Evolutionary conservation across 148 eudicot species (phyloP), one percentile per base, ranked within the genome.

Genomic region (Beta vulgaris): DNA sequence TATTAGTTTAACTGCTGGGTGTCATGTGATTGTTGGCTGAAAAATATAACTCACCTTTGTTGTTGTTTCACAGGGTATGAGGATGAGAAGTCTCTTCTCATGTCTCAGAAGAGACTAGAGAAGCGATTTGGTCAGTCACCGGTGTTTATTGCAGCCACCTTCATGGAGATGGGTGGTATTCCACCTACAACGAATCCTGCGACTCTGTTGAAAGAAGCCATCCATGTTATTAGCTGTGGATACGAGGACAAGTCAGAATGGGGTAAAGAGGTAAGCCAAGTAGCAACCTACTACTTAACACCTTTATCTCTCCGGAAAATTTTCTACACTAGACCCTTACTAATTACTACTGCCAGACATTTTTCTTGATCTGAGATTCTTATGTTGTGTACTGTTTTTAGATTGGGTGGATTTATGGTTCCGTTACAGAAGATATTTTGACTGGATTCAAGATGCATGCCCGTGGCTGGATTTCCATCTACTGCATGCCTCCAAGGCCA

Each of bases 41-140:
- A 60, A 51, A 13, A 19, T 29, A 21, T n/a, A 34, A 15, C 44
- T 76, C 40, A 81, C 43, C 42, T 69, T 18, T 73, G 46, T 28
- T 42, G 25, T 34, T 49, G 55, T 84, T 64, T 19, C 35, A 46
- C 91, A 94, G 98, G 93, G 71, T 94, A 94, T 62, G 98, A 94
- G 7, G 98, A 91, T 28, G 98, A 94, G 78, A 91, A 90, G 80
- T 90, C 97, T 61, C 87, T 94, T 70, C 92, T 94, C 37, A 86
- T 94, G 92, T 94, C 98, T 75, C 96, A 94, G 71, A 94, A 87
- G 88, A 90, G 93, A 84, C 86, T 94, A 64, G 98, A 94, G 84
- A 94, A 94, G 84, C 86, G 98, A 54, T 94, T 94, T 82, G 98
- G 97, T 84, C 98, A 94, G 84, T 94, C 98, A 26, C 91, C 98